Evolutionary conservation across 768 basidiomycete genomes (phyloP).

Genomic region (Trametes punicea): DNA sequence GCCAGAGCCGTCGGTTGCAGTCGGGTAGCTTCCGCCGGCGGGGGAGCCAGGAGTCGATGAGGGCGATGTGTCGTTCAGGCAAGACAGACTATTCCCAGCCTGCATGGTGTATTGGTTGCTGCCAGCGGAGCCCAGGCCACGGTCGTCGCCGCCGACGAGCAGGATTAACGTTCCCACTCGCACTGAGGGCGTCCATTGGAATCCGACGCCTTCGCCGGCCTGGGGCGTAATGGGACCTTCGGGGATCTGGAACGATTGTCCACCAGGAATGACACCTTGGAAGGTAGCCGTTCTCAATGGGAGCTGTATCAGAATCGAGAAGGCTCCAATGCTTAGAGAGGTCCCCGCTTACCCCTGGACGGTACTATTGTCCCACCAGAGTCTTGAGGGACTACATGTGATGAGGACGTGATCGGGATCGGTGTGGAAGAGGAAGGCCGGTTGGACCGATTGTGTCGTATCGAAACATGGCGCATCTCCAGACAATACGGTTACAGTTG

Average conservation of each 20-base stretch:
- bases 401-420: constrained; percentile 60
- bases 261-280: constrained; percentile 75
- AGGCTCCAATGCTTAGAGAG: background rate
- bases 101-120: constrained; percentile 56
- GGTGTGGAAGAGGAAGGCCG: constrained; percentile 59
- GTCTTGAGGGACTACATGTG: constrained; percentile 58
- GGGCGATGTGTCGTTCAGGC: constrained; percentile 58
- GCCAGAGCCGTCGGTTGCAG: constrained; percentile 41
- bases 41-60: constrained; percentile 76
- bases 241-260: constrained; percentile 68
- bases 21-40: constrained; percentile 71
- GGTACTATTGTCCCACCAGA: constrained; percentile 58
- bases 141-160: constrained; percentile 61
- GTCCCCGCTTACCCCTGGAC: constrained; percentile 47
- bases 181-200: constrained; percentile 63
- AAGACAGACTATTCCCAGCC: constrained; percentile 47
- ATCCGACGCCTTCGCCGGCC: constrained; percentile 52
- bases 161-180: constrained; percentile 64
- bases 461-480: constrained; percentile 65
- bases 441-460: constrained; percentile 41
- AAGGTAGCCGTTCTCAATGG: constrained; percentile 47
- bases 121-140: constrained; percentile 68
- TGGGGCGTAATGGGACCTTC: constrained; percentile 42
- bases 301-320: no score
- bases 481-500: constrained; percentile 50